Percentiles rank a stretch among this genome's conserved stretches.
These are phyloP conservation scores for Glycine tomentella DNA, from an alignment of 306 rosid genomes.

Conservation along the genomic window DNA sequence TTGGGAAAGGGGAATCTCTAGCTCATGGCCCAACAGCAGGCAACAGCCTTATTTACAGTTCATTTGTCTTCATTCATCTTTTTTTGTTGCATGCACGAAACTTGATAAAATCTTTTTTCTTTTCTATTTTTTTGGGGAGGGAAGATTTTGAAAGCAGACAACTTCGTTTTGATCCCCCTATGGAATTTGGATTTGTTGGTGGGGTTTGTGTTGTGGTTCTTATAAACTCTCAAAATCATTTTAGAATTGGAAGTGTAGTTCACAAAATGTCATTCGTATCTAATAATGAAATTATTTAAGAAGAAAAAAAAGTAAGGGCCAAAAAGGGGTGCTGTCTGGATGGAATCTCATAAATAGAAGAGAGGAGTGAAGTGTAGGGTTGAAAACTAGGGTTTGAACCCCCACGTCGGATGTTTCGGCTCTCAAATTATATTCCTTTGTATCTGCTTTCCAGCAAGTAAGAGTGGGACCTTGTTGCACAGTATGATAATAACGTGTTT, in stretches of 20 bases:
- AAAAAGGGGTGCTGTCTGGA: not conserved
- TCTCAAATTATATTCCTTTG: constrained; percentile 46
- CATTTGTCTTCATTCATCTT: constrained; percentile 45
- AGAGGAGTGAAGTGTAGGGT: constrained; percentile 45
- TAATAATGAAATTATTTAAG: not conserved
- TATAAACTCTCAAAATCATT: no score
- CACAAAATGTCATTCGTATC: no score
- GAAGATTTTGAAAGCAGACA: constrained; percentile 21
- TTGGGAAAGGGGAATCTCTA: constrained; percentile 59
- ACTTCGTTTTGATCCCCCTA: not conserved
- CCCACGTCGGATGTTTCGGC: constrained; percentile 37
- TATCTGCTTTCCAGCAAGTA: constrained; percentile 63
- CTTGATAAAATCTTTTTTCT: not conserved
- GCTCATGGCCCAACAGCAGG: constrained; percentile 28
- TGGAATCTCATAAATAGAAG: not conserved
- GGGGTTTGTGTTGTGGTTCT: no score
- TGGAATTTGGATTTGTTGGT: not conserved
- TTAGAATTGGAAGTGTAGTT: not conserved
- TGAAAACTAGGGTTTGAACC: constrained; percentile 5
- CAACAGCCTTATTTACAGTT: constrained; percentile 50
- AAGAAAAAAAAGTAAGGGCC: constrained; percentile 3
- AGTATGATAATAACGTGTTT: constrained; percentile 3
- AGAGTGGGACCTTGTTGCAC: constrained; percentile 43
- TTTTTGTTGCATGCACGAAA: constrained; percentile 17
- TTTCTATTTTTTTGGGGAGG: not conserved